A percentile compares a stretch with the other conserved stretches of the same genome.
phyloP scores from a whole-genome alignment of 2,329 filamentous ascomycete species.

The Pseudogymnoascus sp. region DNA sequence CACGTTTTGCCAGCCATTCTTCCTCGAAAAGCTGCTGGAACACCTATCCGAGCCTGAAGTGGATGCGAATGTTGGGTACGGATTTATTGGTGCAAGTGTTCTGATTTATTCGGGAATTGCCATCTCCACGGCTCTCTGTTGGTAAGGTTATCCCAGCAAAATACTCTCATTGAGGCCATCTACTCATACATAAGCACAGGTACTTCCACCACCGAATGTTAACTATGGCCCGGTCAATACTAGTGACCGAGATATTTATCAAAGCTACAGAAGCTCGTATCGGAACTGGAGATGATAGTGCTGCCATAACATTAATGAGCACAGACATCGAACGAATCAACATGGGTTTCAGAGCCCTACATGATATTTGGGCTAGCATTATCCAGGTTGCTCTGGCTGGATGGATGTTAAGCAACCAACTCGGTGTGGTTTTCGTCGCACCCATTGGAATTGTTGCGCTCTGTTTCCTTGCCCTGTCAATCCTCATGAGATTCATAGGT shows the following conservation, averaged over 20 bases:
- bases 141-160: not conserved
- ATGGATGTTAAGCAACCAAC: slow-evolving; percentile 16
- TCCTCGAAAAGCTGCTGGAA: slow-evolving; percentile 32
- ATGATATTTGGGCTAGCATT: slow-evolving; percentile 19
- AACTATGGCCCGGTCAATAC: slow-evolving; percentile 12
- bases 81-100: slow-evolving; percentile 36
- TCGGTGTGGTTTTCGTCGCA: slow-evolving; percentile 41
- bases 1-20: slow-evolving; percentile 39
- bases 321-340: slow-evolving; percentile 21
- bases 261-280: slow-evolving; percentile 14
- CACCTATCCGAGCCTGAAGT: slow-evolving; percentile 24
- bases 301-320: slow-evolving; percentile 24
- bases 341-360: slow-evolving; percentile 10
- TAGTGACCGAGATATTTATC: slow-evolving; percentile 11
- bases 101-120: slow-evolving; percentile 38
- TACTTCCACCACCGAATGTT: slow-evolving; percentile 3
- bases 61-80: slow-evolving; percentile 27
- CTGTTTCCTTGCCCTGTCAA: slow-evolving; percentile 20
- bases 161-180: not conserved
- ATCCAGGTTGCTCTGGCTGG: slow-evolving; percentile 15
- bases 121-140: slow-evolving; percentile 22
- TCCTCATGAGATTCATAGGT: slow-evolving; percentile 22
- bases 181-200: slow-evolving; percentile 14
- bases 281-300: slow-evolving; percentile 12
- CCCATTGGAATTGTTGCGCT: slow-evolving; percentile 39